Evolutionary conservation across 345 rosid genomes (phyloP).

Genomic region (Balakata baccata): DNA sequence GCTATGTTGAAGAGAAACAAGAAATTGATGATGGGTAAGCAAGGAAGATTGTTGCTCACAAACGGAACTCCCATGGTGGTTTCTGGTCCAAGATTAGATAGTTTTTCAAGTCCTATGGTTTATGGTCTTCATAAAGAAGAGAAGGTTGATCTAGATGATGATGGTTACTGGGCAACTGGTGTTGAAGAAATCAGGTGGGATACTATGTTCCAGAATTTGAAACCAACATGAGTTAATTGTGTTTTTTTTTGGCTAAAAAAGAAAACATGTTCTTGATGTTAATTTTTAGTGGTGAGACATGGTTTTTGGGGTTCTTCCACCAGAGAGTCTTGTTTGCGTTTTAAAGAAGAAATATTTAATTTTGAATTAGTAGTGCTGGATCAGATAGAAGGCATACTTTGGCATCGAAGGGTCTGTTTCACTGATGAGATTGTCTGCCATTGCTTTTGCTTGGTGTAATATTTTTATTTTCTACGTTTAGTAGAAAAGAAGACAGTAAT

Average conservation of each 20-base stretch:
- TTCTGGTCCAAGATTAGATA: slow-evolving; percentile 30
- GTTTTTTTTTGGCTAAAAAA: neutral
- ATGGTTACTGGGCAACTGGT: slow-evolving; percentile 47
- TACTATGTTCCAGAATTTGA: slow-evolving; percentile 83
- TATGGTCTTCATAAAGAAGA: slow-evolving; percentile 45
- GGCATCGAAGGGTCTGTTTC: slow-evolving; percentile 29
- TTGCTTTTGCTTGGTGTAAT: slow-evolving; percentile 17
- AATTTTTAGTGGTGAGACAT: slow-evolving; percentile 53
- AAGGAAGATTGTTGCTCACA: slow-evolving; percentile 58
- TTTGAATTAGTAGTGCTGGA: slow-evolving; percentile 30
- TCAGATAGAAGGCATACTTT: slow-evolving; percentile 23
- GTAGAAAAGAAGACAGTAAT: slow-evolving; percentile 17
- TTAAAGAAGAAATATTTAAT: slow-evolving; percentile 13
- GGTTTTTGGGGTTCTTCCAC: slow-evolving; percentile 61
- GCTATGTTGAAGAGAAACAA: slow-evolving; percentile 67
- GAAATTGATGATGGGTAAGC: slow-evolving; percentile 41
- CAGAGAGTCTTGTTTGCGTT: slow-evolving; percentile 21
- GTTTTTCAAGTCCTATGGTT: slow-evolving; percentile 52
- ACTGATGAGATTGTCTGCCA: slow-evolving; percentile 40
- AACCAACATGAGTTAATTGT: slow-evolving; percentile 61
- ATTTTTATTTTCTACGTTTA: neutral
- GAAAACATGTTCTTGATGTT: neutral
- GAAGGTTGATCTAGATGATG: slow-evolving; percentile 27
- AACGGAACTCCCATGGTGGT: slow-evolving; percentile 49
- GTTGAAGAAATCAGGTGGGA: slow-evolving; percentile 84